Conservation (phyloP, 2,329 filamentous ascomycete species). For the Tympanopsis confertula region DNA sequence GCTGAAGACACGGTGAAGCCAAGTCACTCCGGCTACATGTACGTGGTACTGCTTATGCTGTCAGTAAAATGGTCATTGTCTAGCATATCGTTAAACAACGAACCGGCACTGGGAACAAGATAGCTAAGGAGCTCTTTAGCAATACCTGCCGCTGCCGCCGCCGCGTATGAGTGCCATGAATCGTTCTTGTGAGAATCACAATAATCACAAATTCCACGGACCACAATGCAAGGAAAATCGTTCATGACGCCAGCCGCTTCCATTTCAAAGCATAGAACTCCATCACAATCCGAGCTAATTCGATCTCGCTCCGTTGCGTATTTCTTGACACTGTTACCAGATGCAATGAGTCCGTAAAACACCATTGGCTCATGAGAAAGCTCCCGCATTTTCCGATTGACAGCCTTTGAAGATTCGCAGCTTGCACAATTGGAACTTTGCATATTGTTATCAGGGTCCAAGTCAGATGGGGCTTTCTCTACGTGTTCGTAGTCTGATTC, state of each 20-base stretch:
- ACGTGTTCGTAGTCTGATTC: background rate
- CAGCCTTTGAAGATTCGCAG: no score
- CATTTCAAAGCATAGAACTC: background rate
- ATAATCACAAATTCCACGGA: background rate
- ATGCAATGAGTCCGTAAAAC: background rate
- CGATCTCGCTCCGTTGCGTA: background rate
- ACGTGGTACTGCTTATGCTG: no score
- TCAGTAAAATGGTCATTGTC: no score
- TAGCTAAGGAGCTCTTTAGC: background rate
- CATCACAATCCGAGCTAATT: background rate
- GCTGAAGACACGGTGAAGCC: background rate
- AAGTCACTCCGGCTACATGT: no score
- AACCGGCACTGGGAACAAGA: no score
- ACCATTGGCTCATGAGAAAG: background rate
- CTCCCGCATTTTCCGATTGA: no score
- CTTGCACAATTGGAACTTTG: no score
- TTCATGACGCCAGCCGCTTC: background rate
- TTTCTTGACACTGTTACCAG: background rate
- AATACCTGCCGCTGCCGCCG: background rate
- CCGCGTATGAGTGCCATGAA: background rate
- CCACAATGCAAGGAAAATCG: background rate
- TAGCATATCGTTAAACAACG: no score
- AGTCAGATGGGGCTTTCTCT: no score
- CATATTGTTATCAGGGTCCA: no score
- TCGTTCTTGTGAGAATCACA: background rate